Percentiles rank a stretch among this genome's conserved stretches.
These are phyloP conservation scores for Aspergillus aculeatus DNA, from an alignment of 2,329 filamentous ascomycete species.

Conservation along the genomic window DNA sequence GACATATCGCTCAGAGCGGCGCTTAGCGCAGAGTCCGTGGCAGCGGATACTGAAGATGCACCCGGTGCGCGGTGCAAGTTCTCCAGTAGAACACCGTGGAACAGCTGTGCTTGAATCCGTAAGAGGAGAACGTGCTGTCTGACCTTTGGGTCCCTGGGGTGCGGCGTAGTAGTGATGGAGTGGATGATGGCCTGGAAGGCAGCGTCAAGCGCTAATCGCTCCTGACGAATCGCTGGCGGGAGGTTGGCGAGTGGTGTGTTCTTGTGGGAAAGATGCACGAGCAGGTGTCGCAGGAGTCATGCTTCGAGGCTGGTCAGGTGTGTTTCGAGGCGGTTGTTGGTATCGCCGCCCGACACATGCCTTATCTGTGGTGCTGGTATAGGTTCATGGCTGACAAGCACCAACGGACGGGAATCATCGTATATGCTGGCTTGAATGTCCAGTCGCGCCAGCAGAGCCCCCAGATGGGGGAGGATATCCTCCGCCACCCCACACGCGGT, in stretches of 20 bases:
- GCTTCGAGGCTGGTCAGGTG: slow-evolving; percentile 3
- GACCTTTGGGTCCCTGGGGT: background rate
- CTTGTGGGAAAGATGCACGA: background rate
- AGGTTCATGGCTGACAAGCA: slow-evolving; percentile 6
- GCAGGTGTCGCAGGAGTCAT: background rate
- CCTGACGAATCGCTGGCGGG: too few relatives aligned
- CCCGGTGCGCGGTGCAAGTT: background rate
- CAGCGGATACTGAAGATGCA: background rate
- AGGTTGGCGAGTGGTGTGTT: background rate
- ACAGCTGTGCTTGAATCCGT: background rate
- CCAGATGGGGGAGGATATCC: slow-evolving; percentile 17
- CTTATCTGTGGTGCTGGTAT: slow-evolving; percentile 4
- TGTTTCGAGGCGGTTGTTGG: slow-evolving; percentile 13
- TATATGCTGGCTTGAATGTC: slow-evolving; percentile 27
- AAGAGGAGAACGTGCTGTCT: background rate
- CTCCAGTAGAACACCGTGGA: background rate
- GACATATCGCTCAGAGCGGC: background rate
- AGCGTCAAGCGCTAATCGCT: background rate
- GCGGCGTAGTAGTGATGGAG: background rate
- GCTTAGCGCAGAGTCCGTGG: background rate
- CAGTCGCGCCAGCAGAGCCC: slow-evolving; percentile 15
- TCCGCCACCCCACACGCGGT: background rate
- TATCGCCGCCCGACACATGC: background rate
- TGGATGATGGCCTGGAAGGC: background rate
- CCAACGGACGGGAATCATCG: slow-evolving; percentile 9